Conservation (phyloP, 768 basidiomycete species). For the Collybia nuda region DNA sequence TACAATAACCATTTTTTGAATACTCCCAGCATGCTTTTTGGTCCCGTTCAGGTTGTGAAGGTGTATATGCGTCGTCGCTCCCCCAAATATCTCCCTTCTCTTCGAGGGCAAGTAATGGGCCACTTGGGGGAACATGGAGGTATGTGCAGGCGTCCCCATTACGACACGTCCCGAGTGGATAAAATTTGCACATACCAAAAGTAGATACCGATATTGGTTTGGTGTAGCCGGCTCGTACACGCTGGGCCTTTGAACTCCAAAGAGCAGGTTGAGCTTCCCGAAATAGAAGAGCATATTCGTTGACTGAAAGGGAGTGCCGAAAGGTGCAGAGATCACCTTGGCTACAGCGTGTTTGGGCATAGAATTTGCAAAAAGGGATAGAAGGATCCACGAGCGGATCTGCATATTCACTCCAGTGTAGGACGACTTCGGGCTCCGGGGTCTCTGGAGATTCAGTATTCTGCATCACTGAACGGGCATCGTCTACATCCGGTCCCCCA, state of each 20-base stretch:
- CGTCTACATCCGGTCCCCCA: constrained; percentile 3
- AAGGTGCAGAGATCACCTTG: constrained; percentile 31
- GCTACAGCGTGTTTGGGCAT: constrained; percentile 33
- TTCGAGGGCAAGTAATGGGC: not conserved
- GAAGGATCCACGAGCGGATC: constrained; percentile 33
- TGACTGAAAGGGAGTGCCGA: constrained; percentile 38
- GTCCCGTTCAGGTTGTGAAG: not conserved
- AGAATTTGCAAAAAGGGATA: constrained; percentile 38
- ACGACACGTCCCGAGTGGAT: constrained; percentile 34
- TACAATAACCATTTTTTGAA: constrained; percentile 11
- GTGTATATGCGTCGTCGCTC: not conserved
- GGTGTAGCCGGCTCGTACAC: not conserved
- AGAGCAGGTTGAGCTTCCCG: constrained; percentile 35
- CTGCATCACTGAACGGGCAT: constrained; percentile 2
- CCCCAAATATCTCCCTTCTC: not conserved
- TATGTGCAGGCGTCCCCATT: constrained; percentile 39
- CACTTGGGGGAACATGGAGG: constrained; percentile 23
- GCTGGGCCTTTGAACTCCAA: constrained; percentile 14
- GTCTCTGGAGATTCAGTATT: constrained; percentile 15
- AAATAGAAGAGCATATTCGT: constrained; percentile 38
- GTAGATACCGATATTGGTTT: constrained; percentile 8
- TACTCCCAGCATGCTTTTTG: constrained; percentile 21
- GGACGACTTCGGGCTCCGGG: constrained; percentile 12
- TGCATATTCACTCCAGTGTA: constrained; percentile 44
- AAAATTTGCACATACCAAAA: constrained; percentile 29